Base-by-base conservation (phyloP, 441 rosid genomes). In the Brassica balearica region DNA sequence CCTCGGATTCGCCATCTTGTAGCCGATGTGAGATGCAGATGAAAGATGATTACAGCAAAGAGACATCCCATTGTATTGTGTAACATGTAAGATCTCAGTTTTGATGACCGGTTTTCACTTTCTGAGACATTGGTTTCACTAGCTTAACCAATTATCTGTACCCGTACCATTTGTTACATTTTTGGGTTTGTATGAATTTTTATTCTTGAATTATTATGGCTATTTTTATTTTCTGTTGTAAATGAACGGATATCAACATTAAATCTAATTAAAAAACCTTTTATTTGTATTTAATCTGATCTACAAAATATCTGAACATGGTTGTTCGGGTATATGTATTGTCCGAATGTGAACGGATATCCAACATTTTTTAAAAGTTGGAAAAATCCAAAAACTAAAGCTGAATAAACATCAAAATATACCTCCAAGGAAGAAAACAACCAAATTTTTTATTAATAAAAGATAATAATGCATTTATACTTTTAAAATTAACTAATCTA, bases 1-100 rank as follows among this genome's bases (percentile, higher is more conserved):
- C 98, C 99, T 4, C 93, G 91, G 74, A 84, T 95, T 71, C 95
- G 93, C 85, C 99, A 93, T 87, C 87, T 95, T 55, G 97, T 92
- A 8, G 94, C 90, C 3, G 98, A 95, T 66, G 87, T 95, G 20
- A 78, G 85, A 85, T 95, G 98, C 89, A 85, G 67, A 68, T 74
- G 71, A 27, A 32, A 65, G 62, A 8, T 66, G 77, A 56, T 17
- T 77, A 25, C 70, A 65, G 41, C 70, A 23, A n/a, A 66, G 68
- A 34, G 36, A 61, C 65, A 14, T 25, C 60, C 46, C 8, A 10
- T 68, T 61, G 78, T 78, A 48, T 72, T 65, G 53, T 78, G 51
- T 14, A 78, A 65, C 72, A 29, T 72, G 72, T 77, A 77, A 6
- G 63, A 66, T 72, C 56, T 43, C 56, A 72, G 25, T 66, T 78